Conservation (phyloP, 345 rosid genomes). For the Salix udensis region DNA sequence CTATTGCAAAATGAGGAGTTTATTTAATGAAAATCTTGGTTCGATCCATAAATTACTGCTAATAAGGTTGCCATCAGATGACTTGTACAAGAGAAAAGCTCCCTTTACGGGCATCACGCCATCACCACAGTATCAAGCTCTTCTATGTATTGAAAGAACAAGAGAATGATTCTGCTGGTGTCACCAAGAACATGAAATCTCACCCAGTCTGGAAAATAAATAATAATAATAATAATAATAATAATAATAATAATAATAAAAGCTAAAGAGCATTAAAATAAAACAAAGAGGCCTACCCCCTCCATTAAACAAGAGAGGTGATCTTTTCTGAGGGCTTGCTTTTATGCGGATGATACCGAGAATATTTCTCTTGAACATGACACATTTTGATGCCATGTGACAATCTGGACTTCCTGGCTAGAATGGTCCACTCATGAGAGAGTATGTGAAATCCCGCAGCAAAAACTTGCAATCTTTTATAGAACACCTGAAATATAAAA, state of each 20-base stretch:
- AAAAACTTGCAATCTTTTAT: too few relatives aligned
- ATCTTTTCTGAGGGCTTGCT: neutral
- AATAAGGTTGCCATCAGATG: neutral
- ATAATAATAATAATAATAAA: too few relatives aligned
- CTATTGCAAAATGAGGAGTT: too few relatives aligned
- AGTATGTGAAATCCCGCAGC: too few relatives aligned
- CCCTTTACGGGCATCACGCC: constrained; percentile 4
- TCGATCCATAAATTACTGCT: neutral
- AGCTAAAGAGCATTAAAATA: neutral
- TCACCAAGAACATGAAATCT: constrained; percentile 17
- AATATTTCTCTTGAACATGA: neutral
- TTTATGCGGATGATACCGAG: neutral
- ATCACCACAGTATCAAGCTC: neutral
- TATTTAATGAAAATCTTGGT: neutral
- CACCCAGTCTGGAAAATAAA: neutral
- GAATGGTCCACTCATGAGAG: too few relatives aligned
- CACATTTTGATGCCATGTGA: neutral
- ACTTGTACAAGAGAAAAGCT: neutral
- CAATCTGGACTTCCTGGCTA: too few relatives aligned
- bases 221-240: too few relatives aligned
- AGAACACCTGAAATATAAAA: too few relatives aligned
- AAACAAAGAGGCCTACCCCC: constrained; percentile 3
- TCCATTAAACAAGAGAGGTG: neutral
- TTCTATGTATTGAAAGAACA: neutral
- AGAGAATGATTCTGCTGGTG: constrained; percentile 16